Base-by-base conservation (phyloP, 2,329 filamentous ascomycete species). In the Aspergillus melleus region DNA sequence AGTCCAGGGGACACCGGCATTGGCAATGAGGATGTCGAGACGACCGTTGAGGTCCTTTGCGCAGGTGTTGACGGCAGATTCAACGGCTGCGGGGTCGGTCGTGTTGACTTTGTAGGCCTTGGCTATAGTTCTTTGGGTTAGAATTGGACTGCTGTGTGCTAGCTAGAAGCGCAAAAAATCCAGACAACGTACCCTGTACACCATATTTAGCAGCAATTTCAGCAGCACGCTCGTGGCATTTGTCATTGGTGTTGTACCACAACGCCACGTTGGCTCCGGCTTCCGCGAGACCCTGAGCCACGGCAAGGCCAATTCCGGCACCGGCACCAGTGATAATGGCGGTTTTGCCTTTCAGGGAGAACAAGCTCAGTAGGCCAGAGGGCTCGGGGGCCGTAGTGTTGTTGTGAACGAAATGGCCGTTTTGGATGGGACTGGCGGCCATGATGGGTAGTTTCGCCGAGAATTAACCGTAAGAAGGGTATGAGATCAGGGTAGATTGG, bases 11-110 rank as follows among this genome's bases (percentile, higher is more conserved):
- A 92, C 87, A 54, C 90, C 90, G 14, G 88, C 88, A 71, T 95
- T 94, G 67, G 90, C 90, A 50, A 93, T 85, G 68, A 94, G 92
- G 65, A 92, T 81, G 69, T 93, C 90, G 8, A 94, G 84, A 4
- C 89, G 85, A 60, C 88, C 88, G 70, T 89, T 87, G 76, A 93
- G 90, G 16, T 93, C 89, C 60, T 79, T 72, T 54, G 81, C 76
- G 49, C 76, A 76, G 22, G 72, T 63, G 56, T 79, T 74, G 29
- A 82, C 71, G 49, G 76, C 72, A 50, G 76, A 64, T 62, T 80
- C 73, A 22, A 81, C 77, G 24, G 74, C 71, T 42, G 78, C 70
- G 26, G 74, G 69, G 59, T 79, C 70, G 32, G 75, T 79, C 51
- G 81, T 74, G 61, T 83, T 72, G 52, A 81, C 78, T 68, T 81